Percentiles rank a stretch among this genome's conserved stretches.
phyloP scores from a whole-genome alignment of 2,329 filamentous ascomycete genomes.

The Fusarium nisikadoi region DNA sequence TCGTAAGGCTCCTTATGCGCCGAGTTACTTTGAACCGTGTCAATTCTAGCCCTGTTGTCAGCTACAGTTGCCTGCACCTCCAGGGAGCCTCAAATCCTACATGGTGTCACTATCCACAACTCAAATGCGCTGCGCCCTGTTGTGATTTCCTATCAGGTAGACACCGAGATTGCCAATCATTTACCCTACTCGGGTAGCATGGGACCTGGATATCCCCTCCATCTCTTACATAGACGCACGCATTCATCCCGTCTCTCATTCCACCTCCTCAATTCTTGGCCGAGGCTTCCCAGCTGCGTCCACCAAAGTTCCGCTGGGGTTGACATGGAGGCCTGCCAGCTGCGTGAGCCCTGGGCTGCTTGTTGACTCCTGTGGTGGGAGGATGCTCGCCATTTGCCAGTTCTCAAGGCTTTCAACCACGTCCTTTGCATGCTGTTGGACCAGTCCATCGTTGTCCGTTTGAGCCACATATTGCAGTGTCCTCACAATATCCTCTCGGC shows the following conservation, averaged over 20 bases:
- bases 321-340: conserved; percentile 54
- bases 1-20: conserved; percentile 4
- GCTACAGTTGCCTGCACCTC: not conserved
- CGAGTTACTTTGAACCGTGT: not conserved
- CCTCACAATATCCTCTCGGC: conserved; percentile 69
- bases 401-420: conserved; percentile 74
- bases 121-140: conserved; percentile 24
- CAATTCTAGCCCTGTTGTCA: not conserved
- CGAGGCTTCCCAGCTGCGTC: conserved; percentile 45
- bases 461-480: conserved; percentile 71
- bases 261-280: conserved; percentile 69
- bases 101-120: conserved; percentile 31
- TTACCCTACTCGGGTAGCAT: conserved; percentile 30
- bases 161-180: conserved; percentile 42
- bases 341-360: conserved; percentile 44
- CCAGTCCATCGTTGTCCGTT: conserved; percentile 75
- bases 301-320: conserved; percentile 41
- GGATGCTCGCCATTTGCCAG: conserved; percentile 65
- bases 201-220: conserved; percentile 3
- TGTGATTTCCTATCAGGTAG: conserved; percentile 33
- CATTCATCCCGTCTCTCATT: conserved; percentile 53
- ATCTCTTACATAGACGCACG: not conserved
- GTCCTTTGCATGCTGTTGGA: conserved; percentile 72
- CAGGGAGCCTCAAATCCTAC: conserved; percentile 9
- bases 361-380: conserved; percentile 50